These are phyloP conservation scores for Penicillium lagena DNA, from an alignment of 495 filamentous ascomycete genomes.

Conservation along the genomic window DNA sequence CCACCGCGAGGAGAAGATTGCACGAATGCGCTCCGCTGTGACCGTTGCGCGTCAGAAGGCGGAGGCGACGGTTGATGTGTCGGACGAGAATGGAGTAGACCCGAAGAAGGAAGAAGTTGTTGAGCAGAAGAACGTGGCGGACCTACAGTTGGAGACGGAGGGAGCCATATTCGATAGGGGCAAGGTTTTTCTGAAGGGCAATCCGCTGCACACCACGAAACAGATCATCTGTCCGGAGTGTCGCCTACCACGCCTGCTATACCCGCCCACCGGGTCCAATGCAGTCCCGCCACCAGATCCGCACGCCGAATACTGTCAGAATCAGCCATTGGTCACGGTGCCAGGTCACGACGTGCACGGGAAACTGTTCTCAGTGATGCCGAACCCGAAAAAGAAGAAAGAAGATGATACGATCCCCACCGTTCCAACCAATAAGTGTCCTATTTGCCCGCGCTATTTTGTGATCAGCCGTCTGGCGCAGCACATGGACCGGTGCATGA, in stretches of 20 bases:
- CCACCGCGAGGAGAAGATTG: constrained; percentile 68
- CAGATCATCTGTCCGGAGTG: constrained; percentile 65
- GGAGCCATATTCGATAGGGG: constrained; percentile 69
- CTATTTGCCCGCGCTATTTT: constrained; percentile 54
- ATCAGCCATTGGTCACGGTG: constrained; percentile 64
- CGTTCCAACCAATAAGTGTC: constrained; percentile 65
- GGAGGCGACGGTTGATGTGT: constrained; percentile 36
- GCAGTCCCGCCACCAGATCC: constrained; percentile 53
- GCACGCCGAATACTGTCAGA: constrained; percentile 65
- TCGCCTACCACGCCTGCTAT: constrained; percentile 55
- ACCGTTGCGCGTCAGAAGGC: constrained; percentile 64
- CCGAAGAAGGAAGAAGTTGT: constrained; percentile 29
- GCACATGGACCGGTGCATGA: constrained; percentile 77
- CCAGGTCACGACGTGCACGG: constrained; percentile 79
- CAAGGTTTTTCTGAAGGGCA: constrained; percentile 65
- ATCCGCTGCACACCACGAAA: constrained; percentile 64
- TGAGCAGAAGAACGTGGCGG: constrained; percentile 32
- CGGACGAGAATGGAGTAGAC: constrained; percentile 30
- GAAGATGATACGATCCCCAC: constrained; percentile 21
- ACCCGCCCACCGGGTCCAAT: constrained; percentile 56
- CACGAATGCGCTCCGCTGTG: constrained; percentile 66
- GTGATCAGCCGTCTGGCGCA: constrained; percentile 59
- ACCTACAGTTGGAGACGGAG: constrained; percentile 55
- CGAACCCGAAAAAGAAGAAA: constrained; percentile 51
- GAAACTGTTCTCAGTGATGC: constrained; percentile 61